Percentiles rank a stretch among this genome's conserved stretches.
Conservation (phyloP, 768 basidiomycete genomes). For the Filobasidium floriforme region DNA sequence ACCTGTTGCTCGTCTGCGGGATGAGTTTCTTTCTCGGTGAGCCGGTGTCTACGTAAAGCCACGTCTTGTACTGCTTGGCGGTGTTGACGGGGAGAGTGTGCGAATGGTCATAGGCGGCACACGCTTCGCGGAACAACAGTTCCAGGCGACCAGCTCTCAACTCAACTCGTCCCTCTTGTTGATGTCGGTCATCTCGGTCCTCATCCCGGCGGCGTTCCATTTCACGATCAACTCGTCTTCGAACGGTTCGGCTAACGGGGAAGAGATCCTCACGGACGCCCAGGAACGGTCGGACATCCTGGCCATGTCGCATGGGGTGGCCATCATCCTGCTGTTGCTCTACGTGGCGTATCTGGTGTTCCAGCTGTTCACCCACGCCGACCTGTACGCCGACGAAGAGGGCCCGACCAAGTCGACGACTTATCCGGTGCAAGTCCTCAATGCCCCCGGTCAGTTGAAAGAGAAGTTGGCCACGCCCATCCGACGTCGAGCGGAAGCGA, state of each 20-base stretch:
- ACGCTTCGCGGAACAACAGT: constrained; percentile 53
- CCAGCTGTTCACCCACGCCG: constrained; percentile 52
- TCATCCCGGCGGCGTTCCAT: constrained; percentile 46
- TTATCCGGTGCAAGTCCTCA: constrained; percentile 33
- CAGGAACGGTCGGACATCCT: constrained; percentile 49
- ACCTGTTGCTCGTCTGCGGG: constrained; percentile 46
- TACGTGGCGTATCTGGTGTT: constrained; percentile 50
- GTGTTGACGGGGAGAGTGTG: constrained; percentile 24
- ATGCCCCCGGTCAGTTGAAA: constrained; percentile 6
- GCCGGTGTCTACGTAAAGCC: neutral
- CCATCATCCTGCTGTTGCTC: constrained; percentile 51
- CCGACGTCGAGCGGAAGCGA: neutral
- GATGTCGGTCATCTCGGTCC: constrained; percentile 45
- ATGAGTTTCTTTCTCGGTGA: constrained; percentile 40
- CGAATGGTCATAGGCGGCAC: constrained; percentile 47
- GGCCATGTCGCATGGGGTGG: constrained; percentile 51
- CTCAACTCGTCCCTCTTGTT: constrained; percentile 45
- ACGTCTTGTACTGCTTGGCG: constrained; percentile 2
- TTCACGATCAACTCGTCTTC: constrained; percentile 27
- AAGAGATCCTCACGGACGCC: neutral
- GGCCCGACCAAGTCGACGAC: constrained; percentile 31
- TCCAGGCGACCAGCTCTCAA: constrained; percentile 52
- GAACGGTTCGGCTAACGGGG: constrained; percentile 37
- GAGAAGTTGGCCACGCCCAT: constrained; percentile 2
- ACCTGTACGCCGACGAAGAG: constrained; percentile 22